Base-by-base conservation (phyloP, 2,329 filamentous ascomycete genomes). In the Hortaea sp. region DNA sequence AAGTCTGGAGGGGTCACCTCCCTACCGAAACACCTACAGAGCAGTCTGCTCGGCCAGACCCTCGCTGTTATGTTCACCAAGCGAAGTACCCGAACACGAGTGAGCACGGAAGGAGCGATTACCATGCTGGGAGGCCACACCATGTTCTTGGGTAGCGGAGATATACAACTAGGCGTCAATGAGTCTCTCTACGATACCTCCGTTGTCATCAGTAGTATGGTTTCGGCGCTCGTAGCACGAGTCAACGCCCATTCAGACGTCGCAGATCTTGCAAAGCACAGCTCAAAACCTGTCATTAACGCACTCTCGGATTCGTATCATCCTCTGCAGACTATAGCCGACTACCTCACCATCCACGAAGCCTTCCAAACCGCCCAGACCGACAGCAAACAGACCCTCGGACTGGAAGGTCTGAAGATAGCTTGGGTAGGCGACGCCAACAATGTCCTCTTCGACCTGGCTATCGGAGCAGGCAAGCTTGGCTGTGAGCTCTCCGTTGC, bases 11-110 rank as follows among this genome's bases (percentile, higher is more conserved):
- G 44, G 27, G 69, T 78, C 41, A 78, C 84, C 3, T 64, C 70
- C 43, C 69, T 74, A 39, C 79, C 84, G 3, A 64, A 70, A 43
- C 69, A 73, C 39, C 70, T 94, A 45, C 70, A 75, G 45, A 74
- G 75, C 37, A 72, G 78, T 7, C 70, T 98, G 52, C 68, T 77
- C 1, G 85, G 87, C 44, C 81, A 87, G 66, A 89, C 88, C 0
- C 79, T 98, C 30, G 90, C 92, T 55, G 84, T 98, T 81, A 87
- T 94, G 75, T 98, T 98, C 74, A 94, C 78, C 75, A 98, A 98
- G 72, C 82, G 89, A 56, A 94, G 85, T 59, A 98, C 92, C 9
- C 80, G 92, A 49, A 98, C 92, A 9, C 82, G 92, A 51, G 83
- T 98, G 30, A 95, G 88, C 1, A 95, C 89, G 1, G 92, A 98